Evolutionary conservation across 192 early-diverging fungal genomes (phyloP), one percentile per base, ranked within the genome.

Genomic region (Entomortierella lignicola): DNA sequence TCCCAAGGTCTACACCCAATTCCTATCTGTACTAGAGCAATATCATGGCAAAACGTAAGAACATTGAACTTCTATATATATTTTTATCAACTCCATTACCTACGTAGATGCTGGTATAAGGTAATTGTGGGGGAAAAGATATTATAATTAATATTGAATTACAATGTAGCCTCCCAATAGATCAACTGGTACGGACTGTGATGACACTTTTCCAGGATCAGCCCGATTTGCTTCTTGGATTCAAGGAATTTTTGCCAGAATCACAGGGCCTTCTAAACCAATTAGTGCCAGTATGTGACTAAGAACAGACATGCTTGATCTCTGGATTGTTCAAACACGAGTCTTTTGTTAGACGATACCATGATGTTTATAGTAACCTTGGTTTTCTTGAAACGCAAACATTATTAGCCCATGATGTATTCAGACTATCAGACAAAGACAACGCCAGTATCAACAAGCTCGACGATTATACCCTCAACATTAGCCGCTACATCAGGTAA

Each of bases 161-260:
- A 13, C 39, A 42, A 42, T 47, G 44, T 11, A 77, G 74, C n/a
- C 44, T 79, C 6, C 56, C 61, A 27, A 60, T 70, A 60, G 67
- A 79, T 29, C 67, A 70, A 21, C 31, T 79, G 21, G 75, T 79
- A 55, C 61, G 62, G 42, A 79, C 55, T 20, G 75, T 79, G 0
- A 79, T 79, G 75, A 62, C 55, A 20, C 67, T 79, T 50, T 79
- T 79, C 63, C 75, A 79, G 63, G 75, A 79, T 27, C 75, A 79
- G 58, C 75, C 75, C 6, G 75, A 70, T 29, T 41, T 79, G 8
- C 48, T 79, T 20, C 69, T 79, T 52, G 75, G 75, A 47, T 79
- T 79, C 57, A 79, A 79, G 26, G 75, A 79, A 18, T 79, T 79
- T 41, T 56, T 79, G 43, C 75, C 75, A 34, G 75, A 70, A 43